Evolutionary conservation across 768 basidiomycete genomes (phyloP).

Genomic region (Naganishia friedmannii): DNA sequence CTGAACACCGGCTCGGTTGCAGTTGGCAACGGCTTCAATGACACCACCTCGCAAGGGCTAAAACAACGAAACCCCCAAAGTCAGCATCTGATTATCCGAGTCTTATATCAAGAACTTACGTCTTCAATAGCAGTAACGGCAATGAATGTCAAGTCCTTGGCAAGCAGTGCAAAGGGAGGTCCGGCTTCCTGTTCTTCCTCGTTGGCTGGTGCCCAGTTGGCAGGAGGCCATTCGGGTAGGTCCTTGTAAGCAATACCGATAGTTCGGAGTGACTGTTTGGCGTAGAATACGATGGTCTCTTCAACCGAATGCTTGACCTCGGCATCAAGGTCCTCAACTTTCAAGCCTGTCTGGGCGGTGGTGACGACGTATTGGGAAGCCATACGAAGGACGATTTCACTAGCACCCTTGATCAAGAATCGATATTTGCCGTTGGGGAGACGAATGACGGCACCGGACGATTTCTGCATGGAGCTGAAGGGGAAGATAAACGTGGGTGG

Average conservation of each 20-base stretch:
- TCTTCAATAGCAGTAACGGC: constrained; percentile 94
- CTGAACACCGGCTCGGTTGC: constrained; percentile 79
- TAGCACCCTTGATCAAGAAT: constrained; percentile 85
- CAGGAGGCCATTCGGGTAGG: constrained; percentile 79
- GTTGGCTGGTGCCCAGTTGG: constrained; percentile 50
- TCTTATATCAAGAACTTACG: constrained; percentile 17
- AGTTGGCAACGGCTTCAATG: constrained; percentile 78
- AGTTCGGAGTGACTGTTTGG: constrained; percentile 90
- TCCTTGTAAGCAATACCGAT: constrained; percentile 92
- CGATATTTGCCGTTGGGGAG: constrained; percentile 61
- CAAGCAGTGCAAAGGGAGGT: constrained; percentile 54
- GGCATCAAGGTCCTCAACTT: constrained; percentile 64
- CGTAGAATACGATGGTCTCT: constrained; percentile 94
- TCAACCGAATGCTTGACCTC: constrained; percentile 73
- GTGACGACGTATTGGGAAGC: constrained; percentile 71
- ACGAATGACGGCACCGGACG: constrained; percentile 85
- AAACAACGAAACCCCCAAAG: not conserved
- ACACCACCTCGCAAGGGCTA: constrained; percentile 82
- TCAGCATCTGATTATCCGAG: not conserved
- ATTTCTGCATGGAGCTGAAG: constrained; percentile 87
- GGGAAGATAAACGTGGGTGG: constrained; percentile 81
- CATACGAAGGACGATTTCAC: constrained; percentile 80
- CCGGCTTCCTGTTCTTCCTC: constrained; percentile 48
- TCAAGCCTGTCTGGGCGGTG: constrained; percentile 53
- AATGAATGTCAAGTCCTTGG: constrained; percentile 73